Base-by-base conservation (phyloP, 2,329 filamentous ascomycete species). In the Fusarium brevicatenulatum region DNA sequence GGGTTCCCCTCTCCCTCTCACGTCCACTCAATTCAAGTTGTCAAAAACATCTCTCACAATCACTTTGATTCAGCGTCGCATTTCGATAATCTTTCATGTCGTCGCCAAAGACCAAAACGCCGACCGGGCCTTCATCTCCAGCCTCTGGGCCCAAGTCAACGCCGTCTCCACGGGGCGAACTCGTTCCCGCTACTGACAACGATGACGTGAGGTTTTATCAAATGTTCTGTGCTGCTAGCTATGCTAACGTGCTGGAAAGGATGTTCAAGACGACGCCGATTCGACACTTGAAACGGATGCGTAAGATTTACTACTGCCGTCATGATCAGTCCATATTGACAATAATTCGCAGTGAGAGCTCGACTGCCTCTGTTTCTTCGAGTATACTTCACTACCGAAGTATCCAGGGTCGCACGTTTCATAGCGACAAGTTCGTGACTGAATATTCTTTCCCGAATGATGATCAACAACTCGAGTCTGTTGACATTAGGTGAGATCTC, bases 311-410 rank as follows among this genome's bases (percentile, higher is more conserved):
- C n/a, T 28, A 4, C 6, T 21, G 1, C 50, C 7, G 4, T 2
- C 7, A 21, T 39, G 2, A 6, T n/a, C 7, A 28, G 4, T 9
- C 18, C 18, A 28, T 30, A 16, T 0, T 40, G 1, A 60, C 2
- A 16, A 2, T 9, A 0, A 0, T 9, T 15, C n/a, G 5, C 12
- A 65, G 63, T 21, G 40, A 55, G 16, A 71, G 68, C 19, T 71
- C 66, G 2, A 71, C 67, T 19, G 68, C 68, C 6, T 71, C 68
- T 7, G 55, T 71, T 4, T 71, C 68, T 2, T 58, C 62, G 1
- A 71, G 68, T 21, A 71, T 71, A 11, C 68, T 71, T 0, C 55
- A 71, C 4, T 71, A 71, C 13, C 56, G 68, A 12, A 56, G 68
- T 1, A 66, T 69, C 25, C 68, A 71, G 7, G 68, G 68, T 1